A percentile compares a stretch with the other conserved stretches of the same genome.
These are phyloP conservation scores for Leccinum fibrillosum DNA, from an alignment of 768 basidiomycete species.

Conservation along the genomic window DNA sequence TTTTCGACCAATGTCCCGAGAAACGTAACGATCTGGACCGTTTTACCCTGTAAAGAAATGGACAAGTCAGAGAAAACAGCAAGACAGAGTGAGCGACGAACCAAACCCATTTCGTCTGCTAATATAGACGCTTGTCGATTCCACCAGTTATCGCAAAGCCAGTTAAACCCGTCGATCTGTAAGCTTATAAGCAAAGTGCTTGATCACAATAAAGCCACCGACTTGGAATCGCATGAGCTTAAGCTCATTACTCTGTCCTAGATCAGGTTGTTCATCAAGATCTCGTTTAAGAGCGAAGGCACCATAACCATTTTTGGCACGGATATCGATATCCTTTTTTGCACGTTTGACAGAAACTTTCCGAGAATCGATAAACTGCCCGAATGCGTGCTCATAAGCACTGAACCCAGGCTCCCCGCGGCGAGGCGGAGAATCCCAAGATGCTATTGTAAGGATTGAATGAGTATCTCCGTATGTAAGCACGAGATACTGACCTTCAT, in stretches of 20 bases:
- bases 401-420: conserved; percentile 51
- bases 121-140: conserved; percentile 80
- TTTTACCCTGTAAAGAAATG: conserved; percentile 62
- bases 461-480: background rate
- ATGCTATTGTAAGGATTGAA: conserved; percentile 46
- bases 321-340: conserved; percentile 39
- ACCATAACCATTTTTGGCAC: conserved; percentile 56
- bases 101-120: conserved; percentile 97
- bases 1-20: conserved; percentile 60
- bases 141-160: conserved; percentile 89
- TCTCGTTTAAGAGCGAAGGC: conserved; percentile 41
- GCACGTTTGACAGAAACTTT: conserved; percentile 53
- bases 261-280: conserved; percentile 49
- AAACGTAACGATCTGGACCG: conserved; percentile 87
- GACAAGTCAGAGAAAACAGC: conserved; percentile 1
- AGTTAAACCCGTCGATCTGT: conserved; percentile 78
- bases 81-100: conserved; percentile 30
- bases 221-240: conserved; percentile 90
- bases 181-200: conserved; percentile 5
- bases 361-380: conserved; percentile 60
- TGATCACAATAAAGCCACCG: conserved; percentile 17
- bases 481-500: conserved; percentile 60
- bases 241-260: conserved; percentile 62
- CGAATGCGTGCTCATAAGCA: conserved; percentile 67
- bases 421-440: conserved; percentile 88